Percentiles rank a stretch among this genome's conserved stretches.
These are phyloP conservation scores for Ceratocystis diversiconidia DNA, from an alignment of 2,329 filamentous ascomycete species.

Conservation along the genomic window DNA sequence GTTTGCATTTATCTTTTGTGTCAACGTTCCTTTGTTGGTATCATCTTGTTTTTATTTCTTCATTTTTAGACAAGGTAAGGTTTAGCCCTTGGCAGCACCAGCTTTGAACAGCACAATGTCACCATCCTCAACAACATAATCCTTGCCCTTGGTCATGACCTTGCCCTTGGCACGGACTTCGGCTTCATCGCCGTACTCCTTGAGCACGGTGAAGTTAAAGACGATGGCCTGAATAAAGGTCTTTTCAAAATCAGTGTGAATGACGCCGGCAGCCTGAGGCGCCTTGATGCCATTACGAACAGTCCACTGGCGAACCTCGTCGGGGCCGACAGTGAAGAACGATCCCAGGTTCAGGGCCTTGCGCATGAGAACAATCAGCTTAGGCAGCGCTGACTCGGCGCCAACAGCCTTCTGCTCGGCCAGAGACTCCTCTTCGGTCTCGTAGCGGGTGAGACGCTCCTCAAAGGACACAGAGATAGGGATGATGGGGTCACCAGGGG, in stretches of 20 bases:
- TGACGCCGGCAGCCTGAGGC: constrained; percentile 93
- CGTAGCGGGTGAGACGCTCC: constrained; percentile 73
- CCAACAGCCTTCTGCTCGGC: constrained; percentile 84
- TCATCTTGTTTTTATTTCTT: constrained; percentile 13
- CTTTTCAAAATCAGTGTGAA: constrained; percentile 98
- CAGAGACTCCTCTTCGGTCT: constrained; percentile 57
- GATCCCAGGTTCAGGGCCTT: constrained; percentile 77
- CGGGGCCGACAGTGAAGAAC: constrained; percentile 93
- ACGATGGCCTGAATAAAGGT: constrained; percentile 96
- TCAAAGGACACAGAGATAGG: constrained; percentile 88
- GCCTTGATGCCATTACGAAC: constrained; percentile 92
- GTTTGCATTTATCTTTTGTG: no score
- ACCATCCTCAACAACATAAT: constrained; percentile 79
- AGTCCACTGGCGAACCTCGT: constrained; percentile 98
- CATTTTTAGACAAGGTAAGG: neutral
- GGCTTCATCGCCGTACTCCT: constrained; percentile 77
- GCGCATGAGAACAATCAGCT: constrained; percentile 86
- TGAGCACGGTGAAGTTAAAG: constrained; percentile 72
- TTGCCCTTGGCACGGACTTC: constrained; percentile 89
- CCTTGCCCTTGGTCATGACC: constrained; percentile 96
- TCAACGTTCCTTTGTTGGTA: neutral
- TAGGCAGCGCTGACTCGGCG: constrained; percentile 78
- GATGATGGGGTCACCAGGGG: constrained; percentile 75
- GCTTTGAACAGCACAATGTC: constrained; percentile 81
- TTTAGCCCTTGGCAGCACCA: constrained; percentile 60